Base-by-base conservation (phyloP, 805 yeast species). In the Priceomyces castillae region DNA sequence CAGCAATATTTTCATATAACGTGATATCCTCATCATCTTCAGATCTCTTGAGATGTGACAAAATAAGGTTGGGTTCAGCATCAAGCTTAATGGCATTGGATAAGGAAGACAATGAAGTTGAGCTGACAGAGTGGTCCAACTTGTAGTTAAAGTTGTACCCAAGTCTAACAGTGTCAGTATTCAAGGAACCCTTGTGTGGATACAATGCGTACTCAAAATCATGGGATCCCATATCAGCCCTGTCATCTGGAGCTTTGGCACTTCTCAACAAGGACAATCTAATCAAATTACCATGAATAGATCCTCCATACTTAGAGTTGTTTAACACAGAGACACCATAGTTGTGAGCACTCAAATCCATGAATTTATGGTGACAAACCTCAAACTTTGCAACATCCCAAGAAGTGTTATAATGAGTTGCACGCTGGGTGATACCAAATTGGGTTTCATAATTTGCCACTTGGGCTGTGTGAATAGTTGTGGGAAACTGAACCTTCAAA, bases 341-440 rank as follows among this genome's bases (percentile, higher is more conserved):
- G 48, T 77, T 79, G 62, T 72, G 79, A 57, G 89, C 98, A 19
- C 95, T 85, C 54, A 86, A 81, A 61, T 92, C 99, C 53, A 95
- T 92, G 67, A 88, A 92, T 58, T 87, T 87, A 64, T 94, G 99
- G 57, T 86, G 89, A 57, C 96, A 87, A 9, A 90, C 96, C 65
- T 92, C 99, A 63, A 92, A 92, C 62, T 90, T 90, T 45, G 98
- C 98, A 26, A 85, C 84, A 57, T 92, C 99, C 98, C 98, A 92
- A 0, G 88, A 72, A 0, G 99, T 92, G 61, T 92, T 94, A 69
- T 74, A 92, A 64, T 92, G 97, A 0, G 98, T 92, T 38, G 98
- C 96, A 52, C 98, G 80, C 56, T 78, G 82, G 4, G 96, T 92
- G 37, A 86, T 65, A 42, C 99, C 99, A 65, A 87, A 92, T 62